These are phyloP conservation scores for Eucalyptus cladocalyx DNA, from an alignment of 345 rosid species.

Conservation along the genomic window DNA sequence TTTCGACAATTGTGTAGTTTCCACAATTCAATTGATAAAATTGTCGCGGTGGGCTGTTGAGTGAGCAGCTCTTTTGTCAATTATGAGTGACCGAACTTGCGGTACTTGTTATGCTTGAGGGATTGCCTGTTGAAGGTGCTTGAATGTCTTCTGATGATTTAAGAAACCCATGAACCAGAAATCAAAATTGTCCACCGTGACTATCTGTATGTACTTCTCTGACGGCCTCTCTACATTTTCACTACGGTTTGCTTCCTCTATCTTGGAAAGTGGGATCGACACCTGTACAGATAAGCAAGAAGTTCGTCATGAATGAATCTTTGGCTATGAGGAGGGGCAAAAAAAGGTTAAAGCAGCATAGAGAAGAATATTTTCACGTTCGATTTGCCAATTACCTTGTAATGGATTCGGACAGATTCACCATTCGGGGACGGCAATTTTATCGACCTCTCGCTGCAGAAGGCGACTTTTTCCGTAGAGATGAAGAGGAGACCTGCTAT, in stretches of 20 bases:
- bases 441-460: conserved; percentile 37
- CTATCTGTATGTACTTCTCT: conserved; percentile 56
- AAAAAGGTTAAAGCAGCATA: background rate
- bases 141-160: conserved; percentile 58
- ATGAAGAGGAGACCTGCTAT: conserved; percentile 41
- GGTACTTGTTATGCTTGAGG: background rate
- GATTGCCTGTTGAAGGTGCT: conserved; percentile 36
- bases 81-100: background rate
- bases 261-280: conserved; percentile 41
- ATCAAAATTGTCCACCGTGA: conserved; percentile 56
- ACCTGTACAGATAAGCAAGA: conserved; percentile 11
- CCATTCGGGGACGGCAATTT: conserved; percentile 19
- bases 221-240: conserved; percentile 53
- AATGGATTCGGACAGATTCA: background rate
- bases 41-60: background rate
- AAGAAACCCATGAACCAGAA: conserved; percentile 95
- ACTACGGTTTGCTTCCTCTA: conserved; percentile 39
- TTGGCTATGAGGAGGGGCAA: background rate
- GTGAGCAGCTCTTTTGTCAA: background rate
- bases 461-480: conserved; percentile 24
- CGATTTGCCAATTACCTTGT: background rate
- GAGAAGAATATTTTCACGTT: background rate
- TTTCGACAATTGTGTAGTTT: background rate
- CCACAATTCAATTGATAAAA: background rate
- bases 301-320: background rate